Evolutionary conservation across 805 yeast species (phyloP).

Genomic region (Kazachstania psychrophila): DNA sequence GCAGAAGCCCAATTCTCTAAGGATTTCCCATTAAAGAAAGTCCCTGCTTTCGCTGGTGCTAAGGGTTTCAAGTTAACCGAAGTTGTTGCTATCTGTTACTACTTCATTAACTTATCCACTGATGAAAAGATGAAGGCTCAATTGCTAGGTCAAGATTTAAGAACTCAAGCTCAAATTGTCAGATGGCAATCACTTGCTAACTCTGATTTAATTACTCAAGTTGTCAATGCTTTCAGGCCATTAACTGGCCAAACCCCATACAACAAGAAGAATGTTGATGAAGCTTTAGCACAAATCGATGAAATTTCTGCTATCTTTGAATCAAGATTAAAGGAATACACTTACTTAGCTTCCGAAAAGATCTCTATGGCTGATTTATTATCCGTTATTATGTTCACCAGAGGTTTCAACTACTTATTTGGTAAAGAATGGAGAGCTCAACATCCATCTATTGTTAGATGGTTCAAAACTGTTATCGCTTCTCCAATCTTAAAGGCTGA

Average conservation of each 20-base stretch:
- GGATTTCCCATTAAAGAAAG: conserved; percentile 54
- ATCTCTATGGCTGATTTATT: conserved; percentile 57
- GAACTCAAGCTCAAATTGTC: conserved; percentile 37
- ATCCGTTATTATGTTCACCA: conserved; percentile 39
- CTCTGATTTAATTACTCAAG: conserved; percentile 47
- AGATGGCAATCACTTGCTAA: conserved; percentile 74
- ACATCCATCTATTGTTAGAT: conserved; percentile 57
- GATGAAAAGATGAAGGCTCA: conserved; percentile 32
- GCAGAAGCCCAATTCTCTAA: conserved; percentile 34
- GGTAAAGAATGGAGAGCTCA: conserved; percentile 56
- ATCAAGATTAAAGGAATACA: conserved; percentile 47
- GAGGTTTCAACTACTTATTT: conserved; percentile 51
- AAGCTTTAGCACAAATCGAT: conserved; percentile 33
- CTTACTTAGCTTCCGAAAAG: conserved; percentile 64
- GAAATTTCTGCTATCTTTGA: conserved; percentile 40
- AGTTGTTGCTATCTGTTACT: conserved; percentile 53
- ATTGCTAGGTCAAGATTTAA: conserved; percentile 43
- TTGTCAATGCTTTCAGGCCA: conserved; percentile 48
- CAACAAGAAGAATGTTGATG: conserved; percentile 62
- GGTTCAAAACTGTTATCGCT: conserved; percentile 51
- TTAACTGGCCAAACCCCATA: conserved; percentile 58
- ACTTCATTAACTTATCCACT: conserved; percentile 33
- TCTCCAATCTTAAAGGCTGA: conserved; percentile 40
- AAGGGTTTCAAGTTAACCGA: conserved; percentile 67
- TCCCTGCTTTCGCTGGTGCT: conserved; percentile 63